Percentiles rank a stretch among this genome's conserved stretches.
phyloP scores from a whole-genome alignment of 345 rosid genomes.

The Ceriops decandra region DNA sequence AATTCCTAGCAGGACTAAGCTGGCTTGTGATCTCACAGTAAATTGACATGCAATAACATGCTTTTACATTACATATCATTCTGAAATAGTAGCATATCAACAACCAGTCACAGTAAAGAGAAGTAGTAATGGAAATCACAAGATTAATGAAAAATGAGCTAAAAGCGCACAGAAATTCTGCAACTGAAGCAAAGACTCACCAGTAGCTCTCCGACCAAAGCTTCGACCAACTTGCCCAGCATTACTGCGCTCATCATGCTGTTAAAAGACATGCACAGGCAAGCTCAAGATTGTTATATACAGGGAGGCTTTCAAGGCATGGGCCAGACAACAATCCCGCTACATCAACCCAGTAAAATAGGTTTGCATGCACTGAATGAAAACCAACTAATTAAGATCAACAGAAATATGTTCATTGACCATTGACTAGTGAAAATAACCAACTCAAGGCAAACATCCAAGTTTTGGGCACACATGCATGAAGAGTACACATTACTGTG shows the following conservation, averaged over 20 bases:
- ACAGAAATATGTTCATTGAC: constrained; percentile 13
- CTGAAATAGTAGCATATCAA: too few species aligned
- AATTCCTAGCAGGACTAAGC: too few species aligned
- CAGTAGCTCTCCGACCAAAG: constrained; percentile 47
- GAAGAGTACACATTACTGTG: not conserved
- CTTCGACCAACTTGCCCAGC: constrained; percentile 63
- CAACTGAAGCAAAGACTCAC: constrained; percentile 35
- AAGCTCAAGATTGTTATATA: constrained; percentile 74
- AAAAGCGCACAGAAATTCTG: constrained; percentile 1
- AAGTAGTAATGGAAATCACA: not conserved
- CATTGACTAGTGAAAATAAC: constrained; percentile 7
- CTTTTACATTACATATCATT: too few species aligned
- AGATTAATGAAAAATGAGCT: not conserved
- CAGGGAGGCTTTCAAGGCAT: constrained; percentile 48
- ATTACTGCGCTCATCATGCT: constrained; percentile 79
- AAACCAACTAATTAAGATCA: constrained; percentile 33
- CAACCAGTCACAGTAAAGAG: not conserved
- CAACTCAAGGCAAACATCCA: constrained; percentile 7
- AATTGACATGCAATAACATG: too few species aligned
- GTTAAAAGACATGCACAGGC: constrained; percentile 80
- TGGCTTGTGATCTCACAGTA: too few species aligned
- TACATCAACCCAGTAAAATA: constrained; percentile 48
- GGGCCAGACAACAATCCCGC: constrained; percentile 46
- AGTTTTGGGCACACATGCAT: constrained; percentile 1
- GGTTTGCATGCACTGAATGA: constrained; percentile 43